Conservation (phyloP, 495 filamentous ascomycete genomes). For the Tuber brumale region DNA sequence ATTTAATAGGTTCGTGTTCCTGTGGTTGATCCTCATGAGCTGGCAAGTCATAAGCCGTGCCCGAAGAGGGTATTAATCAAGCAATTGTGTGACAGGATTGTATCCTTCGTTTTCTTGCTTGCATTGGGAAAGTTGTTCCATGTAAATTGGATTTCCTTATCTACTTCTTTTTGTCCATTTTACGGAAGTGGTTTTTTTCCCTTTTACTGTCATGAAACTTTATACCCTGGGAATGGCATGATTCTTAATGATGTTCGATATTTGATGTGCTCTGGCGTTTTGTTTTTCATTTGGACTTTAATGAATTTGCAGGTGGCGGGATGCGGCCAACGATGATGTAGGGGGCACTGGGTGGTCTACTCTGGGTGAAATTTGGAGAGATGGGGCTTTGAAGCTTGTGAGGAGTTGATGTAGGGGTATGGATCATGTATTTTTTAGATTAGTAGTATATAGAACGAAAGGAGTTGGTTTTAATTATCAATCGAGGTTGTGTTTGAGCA, state of each 20-base stretch:
- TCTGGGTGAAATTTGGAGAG: not conserved
- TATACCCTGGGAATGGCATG: not conserved
- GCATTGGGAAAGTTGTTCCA: not conserved
- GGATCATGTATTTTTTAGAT: not conserved
- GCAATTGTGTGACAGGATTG: not conserved
- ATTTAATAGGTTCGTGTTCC: slow-evolving; percentile 77
- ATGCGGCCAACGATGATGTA: not conserved
- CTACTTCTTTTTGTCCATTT: not conserved
- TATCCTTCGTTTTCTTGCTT: not conserved
- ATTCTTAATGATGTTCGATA: slow-evolving; percentile 3
- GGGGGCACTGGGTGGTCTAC: not conserved
- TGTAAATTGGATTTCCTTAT: slow-evolving; percentile 14
- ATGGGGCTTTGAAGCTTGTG: not conserved
- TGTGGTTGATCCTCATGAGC: slow-evolving; percentile 94
- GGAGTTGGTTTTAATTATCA: not conserved
- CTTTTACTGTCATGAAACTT: not conserved
- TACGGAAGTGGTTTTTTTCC: not conserved
- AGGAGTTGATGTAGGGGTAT: slow-evolving; percentile 1
- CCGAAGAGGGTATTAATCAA: slow-evolving; percentile 29
- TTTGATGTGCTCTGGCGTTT: slow-evolving; percentile 5
- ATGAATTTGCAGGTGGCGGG: not conserved
- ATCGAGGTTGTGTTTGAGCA: not conserved
- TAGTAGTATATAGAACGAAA: not conserved
- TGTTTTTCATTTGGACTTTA: slow-evolving; percentile 2
- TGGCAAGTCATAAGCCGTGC: slow-evolving; percentile 58